Evolutionary conservation across 2,329 filamentous ascomycete species (phyloP), one percentile per base, ranked within the genome.

Genomic region (Alternaria metachromatica): DNA sequence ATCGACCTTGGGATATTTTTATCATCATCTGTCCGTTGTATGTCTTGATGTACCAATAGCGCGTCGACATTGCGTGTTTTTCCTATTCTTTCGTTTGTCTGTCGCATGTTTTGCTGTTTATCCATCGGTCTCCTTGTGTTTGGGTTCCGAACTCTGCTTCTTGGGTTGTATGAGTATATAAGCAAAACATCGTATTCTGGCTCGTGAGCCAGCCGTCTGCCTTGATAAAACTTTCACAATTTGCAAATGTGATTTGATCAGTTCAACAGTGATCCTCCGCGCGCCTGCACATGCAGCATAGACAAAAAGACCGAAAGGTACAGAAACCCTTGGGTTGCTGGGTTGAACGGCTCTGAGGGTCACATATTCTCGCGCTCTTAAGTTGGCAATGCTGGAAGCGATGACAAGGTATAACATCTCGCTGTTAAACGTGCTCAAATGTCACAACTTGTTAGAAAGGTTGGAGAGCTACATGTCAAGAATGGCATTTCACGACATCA

Each of bases 21-120:
- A 53, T n/a, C n/a, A 18, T 41, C 37, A 41, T 41, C 37, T 18
- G 4, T 18, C 49, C 7, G 49, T 53, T 41, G 13, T 13, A 57
- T 65, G 58, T 58, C 43, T 55, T 62, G 43, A 62, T 43, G 56
- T 60, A 53, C 53, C 51, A 51, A 62, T 51, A 59, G 58, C 55
- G 56, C 51, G 45, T 43, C 44, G 44, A 21, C 50, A 53, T 50
- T 23, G 23, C 28, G 50, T 26, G 37, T 57, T 55, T 41, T 28
- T 25, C 6, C 45, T 51, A 11, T 50, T 25, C 21, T 63, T 56
- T 30, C 57, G 59, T 25, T 43, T 45, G 63, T 21, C n/a, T 56
- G 10, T 12, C 21, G 59, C 6, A 15, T 50, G 12, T 51, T 44
- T 4, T 51, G 25, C 25, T 59, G 11, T 30, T 53, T n/a, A 18